A percentile compares a stretch with the other conserved stretches of the same genome.
phyloP scores from a whole-genome alignment of 2,329 filamentous ascomycete genomes.

The Colletotrichum orchidophilum region DNA sequence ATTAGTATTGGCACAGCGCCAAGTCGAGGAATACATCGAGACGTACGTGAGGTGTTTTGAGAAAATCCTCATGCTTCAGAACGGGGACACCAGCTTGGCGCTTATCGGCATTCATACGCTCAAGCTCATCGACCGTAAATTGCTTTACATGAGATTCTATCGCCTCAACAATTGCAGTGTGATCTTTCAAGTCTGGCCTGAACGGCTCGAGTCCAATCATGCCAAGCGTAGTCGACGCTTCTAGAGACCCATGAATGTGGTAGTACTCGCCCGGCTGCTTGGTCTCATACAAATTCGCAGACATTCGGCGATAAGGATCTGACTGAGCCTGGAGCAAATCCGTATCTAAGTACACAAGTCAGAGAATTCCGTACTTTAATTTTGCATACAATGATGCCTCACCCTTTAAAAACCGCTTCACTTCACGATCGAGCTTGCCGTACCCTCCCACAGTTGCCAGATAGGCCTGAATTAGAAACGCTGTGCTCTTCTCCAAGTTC shows the following conservation, averaged over 20 bases:
- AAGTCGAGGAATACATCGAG: background rate
- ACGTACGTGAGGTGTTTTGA: conserved; percentile 57
- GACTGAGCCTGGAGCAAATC: conserved; percentile 77
- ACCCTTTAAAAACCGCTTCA: conserved; percentile 45
- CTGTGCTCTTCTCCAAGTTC: conserved; percentile 51
- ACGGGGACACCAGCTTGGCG: conserved; percentile 69
- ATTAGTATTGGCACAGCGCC: conserved; percentile 37
- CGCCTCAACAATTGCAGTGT: conserved; percentile 64
- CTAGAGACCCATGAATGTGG: conserved; percentile 79
- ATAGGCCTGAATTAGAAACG: conserved; percentile 51
- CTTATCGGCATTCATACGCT: conserved; percentile 63
- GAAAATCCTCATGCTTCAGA: conserved; percentile 68
- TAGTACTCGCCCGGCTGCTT: conserved; percentile 74
- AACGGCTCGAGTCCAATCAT: conserved; percentile 75
- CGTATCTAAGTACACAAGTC: conserved; percentile 62
- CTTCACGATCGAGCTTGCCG: conserved; percentile 48
- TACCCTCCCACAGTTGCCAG: conserved; percentile 48
- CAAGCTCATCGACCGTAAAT: conserved; percentile 65
- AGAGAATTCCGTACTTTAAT: background rate
- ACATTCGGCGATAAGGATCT: conserved; percentile 75
- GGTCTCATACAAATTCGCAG: conserved; percentile 77
- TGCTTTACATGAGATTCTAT: conserved; percentile 68
- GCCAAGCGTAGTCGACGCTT: conserved; percentile 73
- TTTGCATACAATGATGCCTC: background rate
- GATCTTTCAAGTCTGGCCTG: conserved; percentile 68